Base-by-base conservation (phyloP, 257 asterid genomes). In the Mentha longifolia region DNA sequence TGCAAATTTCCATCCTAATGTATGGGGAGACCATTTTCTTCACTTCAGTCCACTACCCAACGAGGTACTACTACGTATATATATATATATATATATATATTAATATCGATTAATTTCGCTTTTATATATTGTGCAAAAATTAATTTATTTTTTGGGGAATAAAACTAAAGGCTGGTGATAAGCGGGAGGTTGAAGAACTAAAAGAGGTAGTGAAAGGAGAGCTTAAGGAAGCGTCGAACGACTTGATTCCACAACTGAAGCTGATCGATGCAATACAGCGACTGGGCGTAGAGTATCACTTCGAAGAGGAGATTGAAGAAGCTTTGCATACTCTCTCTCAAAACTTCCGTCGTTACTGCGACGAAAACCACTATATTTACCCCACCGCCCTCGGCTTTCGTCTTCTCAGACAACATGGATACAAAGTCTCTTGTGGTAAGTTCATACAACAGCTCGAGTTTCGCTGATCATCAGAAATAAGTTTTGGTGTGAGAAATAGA, bases 261-360 rank as follows among this genome's bases (percentile, higher is more conserved):
- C 19, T 80, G 47, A 65, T 76, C 15, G 76, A 80, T 42, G 61
- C 79, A 2, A 68, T 80, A 51, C 84, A 71, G 45, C 51, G 78
- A 10, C 9, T 79, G 42, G 86, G 87, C 25, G 7, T 85, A 3
- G 79, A 68, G 2, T 71, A 79, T 41, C 80, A 60, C 45, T 79
- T 79, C 9, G 68, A 70, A 17, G 39, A 42, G 47, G 80, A 79
- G 51, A 61, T 79, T 31, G 77, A 67, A n/a, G 49, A 55, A 51
- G 65, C 73, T 12, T 14, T 79, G 65, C 41, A 60, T 7, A 41
- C 16, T 8, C 42, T 75, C 31, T 71, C 52, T 19, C 20, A 61
- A 56, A 63, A 16, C 2, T 75, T 20, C 49, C 41, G 46, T 2
- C 49, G 61, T 35, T 60, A 39, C 37, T 75, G 68, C 75, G 51